A percentile compares a stretch with the other conserved stretches of the same genome.
Evolutionary conservation across 768 basidiomycete species (phyloP).

Genomic region (Amyloporia xantha): DNA sequence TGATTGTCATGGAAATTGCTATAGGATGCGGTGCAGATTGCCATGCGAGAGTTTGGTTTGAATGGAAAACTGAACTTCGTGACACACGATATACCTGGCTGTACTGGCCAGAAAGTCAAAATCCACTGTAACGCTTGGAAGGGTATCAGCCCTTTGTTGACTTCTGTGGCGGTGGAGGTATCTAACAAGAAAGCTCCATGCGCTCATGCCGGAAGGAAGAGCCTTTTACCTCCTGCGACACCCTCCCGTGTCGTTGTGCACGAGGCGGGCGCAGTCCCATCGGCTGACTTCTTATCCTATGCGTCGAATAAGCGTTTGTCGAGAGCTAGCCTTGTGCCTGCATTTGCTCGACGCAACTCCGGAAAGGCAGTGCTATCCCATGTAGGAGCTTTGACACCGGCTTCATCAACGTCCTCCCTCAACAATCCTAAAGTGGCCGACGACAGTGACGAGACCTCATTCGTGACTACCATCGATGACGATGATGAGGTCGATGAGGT

Average conservation of each 20-base stretch:
- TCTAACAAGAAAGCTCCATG: neutral
- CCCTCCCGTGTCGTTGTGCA: slow-evolving; percentile 1
- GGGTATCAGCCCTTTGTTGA: slow-evolving; percentile 9
- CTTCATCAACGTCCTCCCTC: neutral
- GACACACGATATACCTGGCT: slow-evolving; percentile 8
- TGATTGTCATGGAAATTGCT: neutral
- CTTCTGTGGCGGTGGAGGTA: slow-evolving; percentile 3
- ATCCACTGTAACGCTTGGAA: slow-evolving; percentile 13
- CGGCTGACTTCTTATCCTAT: neutral
- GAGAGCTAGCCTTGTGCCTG: neutral
- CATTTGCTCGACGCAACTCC: neutral
- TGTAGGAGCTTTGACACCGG: neutral
- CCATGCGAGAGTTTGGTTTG: slow-evolving; percentile 4
- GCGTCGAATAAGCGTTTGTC: neutral
- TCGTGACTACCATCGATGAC: neutral
- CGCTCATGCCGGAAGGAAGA: neutral
- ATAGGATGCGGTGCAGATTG: slow-evolving; percentile 8
- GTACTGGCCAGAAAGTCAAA: slow-evolving; percentile 3
- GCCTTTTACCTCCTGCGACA: no score
- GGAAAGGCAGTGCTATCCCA: neutral
- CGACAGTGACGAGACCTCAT: neutral
- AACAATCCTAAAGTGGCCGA: neutral
- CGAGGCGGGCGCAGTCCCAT: neutral
- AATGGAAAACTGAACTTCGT: slow-evolving; percentile 6
- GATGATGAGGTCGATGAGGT: slow-evolving; percentile 9